Base-by-base conservation (phyloP, 1,139 yeast species). In the Yamadazyma jaroonii region DNA sequence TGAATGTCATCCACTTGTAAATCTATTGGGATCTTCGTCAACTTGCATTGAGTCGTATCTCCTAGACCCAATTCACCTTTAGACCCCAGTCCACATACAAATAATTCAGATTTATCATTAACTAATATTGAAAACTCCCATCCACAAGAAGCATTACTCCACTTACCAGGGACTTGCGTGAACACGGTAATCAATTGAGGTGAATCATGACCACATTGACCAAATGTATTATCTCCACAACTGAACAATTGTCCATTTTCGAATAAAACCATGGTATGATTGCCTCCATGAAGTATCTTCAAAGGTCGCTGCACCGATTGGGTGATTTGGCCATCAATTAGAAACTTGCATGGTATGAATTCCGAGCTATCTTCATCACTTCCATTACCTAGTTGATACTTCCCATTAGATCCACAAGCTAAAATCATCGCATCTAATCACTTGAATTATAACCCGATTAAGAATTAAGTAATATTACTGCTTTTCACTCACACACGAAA, bases 341-440 rank as follows among this genome's bases (percentile, higher is more conserved):
- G 41, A 35, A 65, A 60, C n/a, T 39, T 35, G 10, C 60, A 59
- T 2, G 52, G 46, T 24, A 43, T 49, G 4, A 79, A 62, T 1
- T 20, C 38, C 34, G 55, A 49, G 21, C 68, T 54, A 55, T 90
- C 97, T 1, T 72, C 74, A 31, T 64, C 64, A 37, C 77, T 72
- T 1, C 72, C 75, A 2, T 76, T 57, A 2, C 97, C 97, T 35
- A 90, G 67, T 54, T 90, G 97, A 39, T 61, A 79, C 33, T 61
- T 67, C 1, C 96, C 96, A 60, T 90, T 90, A 2, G 96, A 88
- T 0, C 97, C 97, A 57, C 94, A 81, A 1, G 40, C 37, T 10
- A 46, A 31, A 9, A 48, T 33, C 22, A 34, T 35, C 49, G 44
- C 45, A 20, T 4, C 8, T 10, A 25, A 10, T 25, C 6, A 11